A percentile compares a stretch with the other conserved stretches of the same genome.
Conservation (phyloP, 1,284 basidiomycete species). For the Mycena sp. region DNA sequence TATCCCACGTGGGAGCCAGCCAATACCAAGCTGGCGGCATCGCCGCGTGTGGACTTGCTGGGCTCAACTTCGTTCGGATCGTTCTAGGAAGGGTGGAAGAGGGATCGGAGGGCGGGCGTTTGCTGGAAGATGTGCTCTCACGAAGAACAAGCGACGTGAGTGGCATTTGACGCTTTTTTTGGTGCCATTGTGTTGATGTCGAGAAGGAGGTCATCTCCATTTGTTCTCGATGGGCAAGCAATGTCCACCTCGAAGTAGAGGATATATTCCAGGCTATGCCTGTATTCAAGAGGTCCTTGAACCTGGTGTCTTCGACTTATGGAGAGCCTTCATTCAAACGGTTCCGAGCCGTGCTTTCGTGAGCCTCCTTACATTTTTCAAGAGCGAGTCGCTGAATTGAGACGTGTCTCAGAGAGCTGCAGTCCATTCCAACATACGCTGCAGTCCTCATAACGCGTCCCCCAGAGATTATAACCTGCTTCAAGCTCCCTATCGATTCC, state of each 20-base stretch:
- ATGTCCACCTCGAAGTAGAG: constrained; percentile 68
- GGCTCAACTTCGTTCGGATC: constrained; percentile 68
- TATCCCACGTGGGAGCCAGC: constrained; percentile 58
- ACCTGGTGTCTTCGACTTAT: constrained; percentile 51
- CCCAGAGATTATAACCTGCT: constrained; percentile 71
- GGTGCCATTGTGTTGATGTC: neutral
- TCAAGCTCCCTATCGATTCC: constrained; percentile 54
- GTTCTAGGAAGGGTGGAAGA: constrained; percentile 52
- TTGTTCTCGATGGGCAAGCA: constrained; percentile 62
- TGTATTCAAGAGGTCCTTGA: constrained; percentile 55
- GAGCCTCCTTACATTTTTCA: constrained; percentile 32
- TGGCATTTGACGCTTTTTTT: neutral
- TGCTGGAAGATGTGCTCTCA: constrained; percentile 52
- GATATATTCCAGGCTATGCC: constrained; percentile 52
- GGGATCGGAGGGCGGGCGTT: constrained; percentile 44
- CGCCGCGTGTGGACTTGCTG: constrained; percentile 72
- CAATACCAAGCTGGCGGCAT: constrained; percentile 56
- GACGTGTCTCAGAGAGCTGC: constrained; percentile 46
- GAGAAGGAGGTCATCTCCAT: constrained; percentile 63
- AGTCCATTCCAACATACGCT: constrained; percentile 43
- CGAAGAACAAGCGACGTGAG: constrained; percentile 55
- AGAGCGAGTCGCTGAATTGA: neutral
- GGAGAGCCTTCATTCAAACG: constrained; percentile 49
- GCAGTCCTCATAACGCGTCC: constrained; percentile 74
- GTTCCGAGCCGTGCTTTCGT: constrained; percentile 62